Conservation (phyloP, 208 protist genomes). For the Leishmania gerbilli region DNA sequence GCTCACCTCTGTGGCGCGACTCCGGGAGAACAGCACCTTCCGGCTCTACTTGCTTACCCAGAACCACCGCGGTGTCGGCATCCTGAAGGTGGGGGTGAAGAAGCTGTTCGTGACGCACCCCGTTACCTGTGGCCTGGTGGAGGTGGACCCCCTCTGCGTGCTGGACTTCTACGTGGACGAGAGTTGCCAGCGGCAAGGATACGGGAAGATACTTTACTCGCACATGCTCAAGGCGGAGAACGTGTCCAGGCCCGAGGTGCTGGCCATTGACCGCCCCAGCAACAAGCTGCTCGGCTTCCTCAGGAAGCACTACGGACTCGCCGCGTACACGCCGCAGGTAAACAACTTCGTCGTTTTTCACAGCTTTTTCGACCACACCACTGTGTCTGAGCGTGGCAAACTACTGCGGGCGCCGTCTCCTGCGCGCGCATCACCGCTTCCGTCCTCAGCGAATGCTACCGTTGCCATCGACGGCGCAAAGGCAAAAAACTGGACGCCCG, state of each 20-base stretch:
- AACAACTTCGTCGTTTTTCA: slow-evolving; percentile 96
- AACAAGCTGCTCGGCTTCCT: slow-evolving; percentile 91
- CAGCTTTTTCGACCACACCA: slow-evolving; percentile 76
- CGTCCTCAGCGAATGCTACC: not conserved
- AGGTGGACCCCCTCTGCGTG: slow-evolving; percentile 92
- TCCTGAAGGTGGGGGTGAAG: slow-evolving; percentile 91
- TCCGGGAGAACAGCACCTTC: slow-evolving; percentile 56
- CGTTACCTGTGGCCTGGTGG: slow-evolving; percentile 47
- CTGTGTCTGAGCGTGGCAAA: slow-evolving; percentile 49
- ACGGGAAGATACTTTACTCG: slow-evolving; percentile 83
- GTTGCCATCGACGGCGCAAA: too few species aligned
- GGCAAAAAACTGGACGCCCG: slow-evolving; percentile 33
- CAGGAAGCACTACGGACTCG: slow-evolving; percentile 83
- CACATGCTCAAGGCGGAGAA: slow-evolving; percentile 51
- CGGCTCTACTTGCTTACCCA: slow-evolving; percentile 69
- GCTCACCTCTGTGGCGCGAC: slow-evolving; percentile 64
- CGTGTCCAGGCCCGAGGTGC: slow-evolving; percentile 38
- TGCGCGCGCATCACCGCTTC: not conserved
- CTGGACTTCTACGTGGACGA: slow-evolving; percentile 96
- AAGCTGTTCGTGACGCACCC: slow-evolving; percentile 88
- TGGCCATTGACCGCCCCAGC: slow-evolving; percentile 93
- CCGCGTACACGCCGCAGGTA: slow-evolving; percentile 72
- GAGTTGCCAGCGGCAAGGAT: slow-evolving; percentile 76
- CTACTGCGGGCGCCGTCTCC: slow-evolving; percentile 28
- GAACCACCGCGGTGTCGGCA: slow-evolving; percentile 66